Conservation (phyloP, 2,329 filamentous ascomycete species). For the Lasiodiplodia theobromae region DNA sequence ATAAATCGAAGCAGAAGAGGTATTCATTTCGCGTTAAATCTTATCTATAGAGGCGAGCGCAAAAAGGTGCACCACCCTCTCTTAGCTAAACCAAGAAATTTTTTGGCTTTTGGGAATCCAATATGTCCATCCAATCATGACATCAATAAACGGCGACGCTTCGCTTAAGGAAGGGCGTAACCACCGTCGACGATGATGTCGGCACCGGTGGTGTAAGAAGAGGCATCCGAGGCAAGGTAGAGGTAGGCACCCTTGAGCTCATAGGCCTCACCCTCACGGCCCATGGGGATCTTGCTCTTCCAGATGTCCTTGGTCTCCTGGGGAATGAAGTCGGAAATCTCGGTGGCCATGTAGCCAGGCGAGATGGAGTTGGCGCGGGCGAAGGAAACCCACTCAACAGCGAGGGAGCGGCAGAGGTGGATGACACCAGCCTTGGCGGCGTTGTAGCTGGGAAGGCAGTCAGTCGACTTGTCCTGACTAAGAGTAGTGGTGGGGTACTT, state of each 20-base stretch:
- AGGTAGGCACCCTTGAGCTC: slow-evolving; percentile 86
- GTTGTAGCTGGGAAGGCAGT: slow-evolving; percentile 41
- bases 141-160: neutral
- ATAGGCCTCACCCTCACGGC: slow-evolving; percentile 73
- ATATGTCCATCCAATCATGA: slow-evolving; percentile 16
- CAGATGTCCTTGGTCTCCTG: slow-evolving; percentile 75
- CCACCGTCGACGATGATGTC: slow-evolving; percentile 31
- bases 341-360: slow-evolving; percentile 73
- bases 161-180: slow-evolving; percentile 28
- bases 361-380: slow-evolving; percentile 73
- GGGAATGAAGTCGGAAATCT: slow-evolving; percentile 69
- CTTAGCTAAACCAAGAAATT: slow-evolving; percentile 16
- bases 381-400: slow-evolving; percentile 75
- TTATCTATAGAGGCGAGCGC: slow-evolving; percentile 25
- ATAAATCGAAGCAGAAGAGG: neutral
- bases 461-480: neutral
- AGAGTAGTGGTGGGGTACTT: neutral
- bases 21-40: slow-evolving; percentile 25
- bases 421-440: slow-evolving; percentile 70
- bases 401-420: slow-evolving; percentile 68
- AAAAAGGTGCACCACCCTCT: slow-evolving; percentile 12
- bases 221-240: slow-evolving; percentile 81
- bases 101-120: slow-evolving; percentile 3
- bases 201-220: slow-evolving; percentile 74
- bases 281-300: slow-evolving; percentile 82